Base-by-base conservation (phyloP, 1,139 yeast species). In the Geotrichum europaeum region DNA sequence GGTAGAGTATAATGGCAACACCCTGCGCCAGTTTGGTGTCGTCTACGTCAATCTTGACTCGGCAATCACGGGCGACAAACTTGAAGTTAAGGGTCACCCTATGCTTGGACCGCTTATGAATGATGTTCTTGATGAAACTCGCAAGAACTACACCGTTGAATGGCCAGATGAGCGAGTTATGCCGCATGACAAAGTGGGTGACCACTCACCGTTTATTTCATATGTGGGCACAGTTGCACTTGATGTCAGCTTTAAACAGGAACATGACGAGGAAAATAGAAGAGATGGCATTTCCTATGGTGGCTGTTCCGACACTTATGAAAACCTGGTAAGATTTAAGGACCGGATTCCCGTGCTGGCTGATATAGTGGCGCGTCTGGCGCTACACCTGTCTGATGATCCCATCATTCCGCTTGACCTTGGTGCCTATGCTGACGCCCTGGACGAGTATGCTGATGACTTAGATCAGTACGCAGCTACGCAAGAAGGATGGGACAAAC, bases 11-110 rank as follows among this genome's bases (percentile, higher is more conserved):
- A 81, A 83, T 63, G 73, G 78, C 28, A 81, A 81, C 25, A 79
- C 78, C 51, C 75, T 90, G 47, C 75, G 79, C 62, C 78, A 82
- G 55, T 86, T 86, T 65, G 89, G 89, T 0, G 85, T 83, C 67
- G 80, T 89, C 0, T 89, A 89, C 67, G 80, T 94, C 63, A 96
- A 94, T 69, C 77, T 94, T 54, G 87, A 86, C 67, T 88, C 85
- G 68, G 85, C 87, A 1, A 78, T 88, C n/a, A 76, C 84, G 0
- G 95, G 95, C 1, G 80, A 81, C 59, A 72, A 78, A 0, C 70
- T 92, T 47, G 78, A 79, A 51, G 78, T 88, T 3, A 79, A 81
- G 51, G 81, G 92, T 0, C 85, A 88, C 69, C 96, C 97, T 0
- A 70, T 87, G 43, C 75, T 92, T 56, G 80, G 80, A 51, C 68